Evolutionary conservation across 768 basidiomycete species (phyloP).

Genomic region (Kondoa malvinella): DNA sequence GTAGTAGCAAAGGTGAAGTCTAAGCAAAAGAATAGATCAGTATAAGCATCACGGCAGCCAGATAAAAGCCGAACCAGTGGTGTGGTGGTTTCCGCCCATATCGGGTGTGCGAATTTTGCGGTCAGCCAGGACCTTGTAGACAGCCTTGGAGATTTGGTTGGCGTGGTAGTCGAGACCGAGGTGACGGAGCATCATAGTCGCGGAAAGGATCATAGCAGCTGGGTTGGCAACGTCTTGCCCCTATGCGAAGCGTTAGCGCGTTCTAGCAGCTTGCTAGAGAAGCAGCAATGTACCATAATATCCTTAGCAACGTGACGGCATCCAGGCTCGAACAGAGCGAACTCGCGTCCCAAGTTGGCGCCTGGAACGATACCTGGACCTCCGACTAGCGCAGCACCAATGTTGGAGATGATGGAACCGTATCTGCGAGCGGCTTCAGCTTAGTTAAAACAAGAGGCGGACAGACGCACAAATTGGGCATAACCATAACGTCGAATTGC

Average conservation of each 20-base stretch:
- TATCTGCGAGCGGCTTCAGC: slow-evolving; percentile 37
- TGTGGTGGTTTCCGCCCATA: slow-evolving; percentile 54
- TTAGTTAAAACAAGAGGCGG: background rate
- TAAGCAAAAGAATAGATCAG: background rate
- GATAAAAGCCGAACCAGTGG: background rate
- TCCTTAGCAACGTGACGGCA: slow-evolving; percentile 46
- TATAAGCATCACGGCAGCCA: background rate
- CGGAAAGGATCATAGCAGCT: slow-evolving; percentile 86
- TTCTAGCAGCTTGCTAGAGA: background rate
- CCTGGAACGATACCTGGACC: slow-evolving; percentile 96
- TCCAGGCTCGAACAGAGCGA: slow-evolving; percentile 94
- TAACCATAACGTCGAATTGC: slow-evolving; percentile 99
- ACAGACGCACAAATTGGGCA: slow-evolving; percentile 53
- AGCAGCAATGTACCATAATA: slow-evolving; percentile 15
- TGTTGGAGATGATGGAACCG: slow-evolving; percentile 94
- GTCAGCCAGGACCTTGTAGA: slow-evolving; percentile 77
- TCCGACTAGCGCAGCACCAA: slow-evolving; percentile 94
- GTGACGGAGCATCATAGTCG: slow-evolving; percentile 42
- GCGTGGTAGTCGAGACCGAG: slow-evolving; percentile 65
- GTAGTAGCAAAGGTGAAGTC: slow-evolving; percentile 5
- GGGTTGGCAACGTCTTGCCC: slow-evolving; percentile 48
- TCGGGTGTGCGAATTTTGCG: slow-evolving; percentile 82
- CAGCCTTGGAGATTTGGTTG: slow-evolving; percentile 78
- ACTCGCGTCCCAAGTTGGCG: slow-evolving; percentile 93
- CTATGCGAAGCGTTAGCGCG: slow-evolving; percentile 16